Percentiles rank a stretch among this genome's conserved stretches.
phyloP scores from a whole-genome alignment of 1,284 basidiomycete genomes.

The Malassezia sympodialis region DNA sequence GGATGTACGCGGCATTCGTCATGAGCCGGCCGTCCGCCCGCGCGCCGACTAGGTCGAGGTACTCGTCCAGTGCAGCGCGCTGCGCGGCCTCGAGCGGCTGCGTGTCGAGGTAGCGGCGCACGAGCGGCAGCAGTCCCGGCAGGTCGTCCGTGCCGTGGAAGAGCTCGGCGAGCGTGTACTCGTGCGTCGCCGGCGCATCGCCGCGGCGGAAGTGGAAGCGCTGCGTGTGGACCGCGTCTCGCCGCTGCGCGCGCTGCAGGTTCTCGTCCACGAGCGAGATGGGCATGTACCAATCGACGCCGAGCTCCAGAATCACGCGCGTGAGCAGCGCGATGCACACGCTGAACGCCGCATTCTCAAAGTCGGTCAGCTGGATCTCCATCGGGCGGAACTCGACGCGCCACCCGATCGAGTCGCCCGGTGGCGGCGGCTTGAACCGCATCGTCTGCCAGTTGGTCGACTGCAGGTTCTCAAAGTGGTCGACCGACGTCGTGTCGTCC shows the following conservation, averaged over 20 bases:
- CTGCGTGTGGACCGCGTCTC: constrained; percentile 64
- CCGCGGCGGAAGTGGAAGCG: constrained; percentile 74
- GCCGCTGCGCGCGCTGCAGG: constrained; percentile 76
- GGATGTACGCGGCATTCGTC: constrained; percentile 86
- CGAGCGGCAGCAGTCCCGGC: constrained; percentile 75
- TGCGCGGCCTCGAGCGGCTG: constrained; percentile 65
- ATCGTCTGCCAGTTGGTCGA: constrained; percentile 99
- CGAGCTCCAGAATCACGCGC: constrained; percentile 78
- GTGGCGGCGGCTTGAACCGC: constrained; percentile 86
- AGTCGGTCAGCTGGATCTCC: constrained; percentile 98
- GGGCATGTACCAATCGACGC: constrained; percentile 89
- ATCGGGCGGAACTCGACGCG: constrained; percentile 95
- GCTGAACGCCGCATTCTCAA: constrained; percentile 93
- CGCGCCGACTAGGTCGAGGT: constrained; percentile 47
- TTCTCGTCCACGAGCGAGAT: constrained; percentile 98
- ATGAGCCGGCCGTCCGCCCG: constrained; percentile 58
- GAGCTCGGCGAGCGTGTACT: constrained; percentile 85
- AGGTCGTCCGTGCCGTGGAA: constrained; percentile 79
- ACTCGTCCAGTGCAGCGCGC: constrained; percentile 57
- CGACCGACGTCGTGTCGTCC: constrained; percentile 73
- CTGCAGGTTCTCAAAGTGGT: constrained; percentile 99
- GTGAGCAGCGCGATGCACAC: constrained; percentile 89
- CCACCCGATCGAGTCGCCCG: constrained; percentile 87
- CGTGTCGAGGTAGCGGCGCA: constrained; percentile 76
- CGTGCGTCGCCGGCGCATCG: constrained; percentile 68